Percentiles rank a stretch among this genome's conserved stretches.
Conservation (phyloP, 768 basidiomycete species). For the Fomitopsis pulvina region DNA sequence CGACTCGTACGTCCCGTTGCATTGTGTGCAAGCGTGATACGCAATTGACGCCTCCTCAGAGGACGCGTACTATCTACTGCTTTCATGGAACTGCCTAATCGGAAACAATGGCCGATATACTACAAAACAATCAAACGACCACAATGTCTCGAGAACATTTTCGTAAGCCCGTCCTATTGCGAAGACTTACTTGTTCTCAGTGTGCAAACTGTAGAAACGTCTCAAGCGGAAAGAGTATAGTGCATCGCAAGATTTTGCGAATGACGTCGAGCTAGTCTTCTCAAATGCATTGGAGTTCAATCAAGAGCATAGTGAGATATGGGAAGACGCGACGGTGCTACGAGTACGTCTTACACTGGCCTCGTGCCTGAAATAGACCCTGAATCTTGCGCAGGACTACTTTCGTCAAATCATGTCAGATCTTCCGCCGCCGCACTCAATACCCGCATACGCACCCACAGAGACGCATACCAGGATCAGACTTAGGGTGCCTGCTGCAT, state of each 20-base stretch:
- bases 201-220: slow-evolving; percentile 49
- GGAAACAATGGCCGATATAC: slow-evolving; percentile 73
- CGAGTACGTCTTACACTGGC: slow-evolving; percentile 37
- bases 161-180: slow-evolving; percentile 40
- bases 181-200: neutral
- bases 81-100: slow-evolving; percentile 82
- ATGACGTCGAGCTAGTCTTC: slow-evolving; percentile 87
- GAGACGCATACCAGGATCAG: slow-evolving; percentile 62
- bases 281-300: slow-evolving; percentile 87
- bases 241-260: slow-evolving; percentile 62
- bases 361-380: slow-evolving; percentile 6
- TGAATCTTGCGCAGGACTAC: slow-evolving; percentile 42
- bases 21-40: slow-evolving; percentile 3
- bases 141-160: slow-evolving; percentile 70
- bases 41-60: slow-evolving; percentile 27
- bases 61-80: slow-evolving; percentile 62
- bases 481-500: slow-evolving; percentile 51
- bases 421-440: slow-evolving; percentile 58
- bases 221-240: slow-evolving; percentile 76
- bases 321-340: slow-evolving; percentile 68
- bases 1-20: slow-evolving; percentile 42
- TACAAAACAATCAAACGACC: slow-evolving; percentile 77
- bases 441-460: slow-evolving; percentile 45
- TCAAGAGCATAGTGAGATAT: slow-evolving; percentile 75
- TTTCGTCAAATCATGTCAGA: slow-evolving; percentile 76